Evolutionary conservation across 2,329 filamentous ascomycete genomes (phyloP).

Genomic region (Ascochyta rabiei): DNA sequence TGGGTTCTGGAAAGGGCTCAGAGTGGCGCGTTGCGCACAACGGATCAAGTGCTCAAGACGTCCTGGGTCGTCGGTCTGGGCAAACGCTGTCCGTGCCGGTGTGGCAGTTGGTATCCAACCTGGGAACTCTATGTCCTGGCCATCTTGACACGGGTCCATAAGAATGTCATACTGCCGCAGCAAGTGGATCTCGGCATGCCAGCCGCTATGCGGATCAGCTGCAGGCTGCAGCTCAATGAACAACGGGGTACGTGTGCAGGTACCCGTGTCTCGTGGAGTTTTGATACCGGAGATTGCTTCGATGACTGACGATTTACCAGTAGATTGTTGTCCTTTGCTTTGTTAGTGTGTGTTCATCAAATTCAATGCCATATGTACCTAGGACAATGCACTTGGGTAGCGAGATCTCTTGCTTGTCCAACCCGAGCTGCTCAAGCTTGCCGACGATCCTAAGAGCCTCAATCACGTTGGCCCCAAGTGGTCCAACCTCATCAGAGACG

Average conservation of each 20-base stretch:
- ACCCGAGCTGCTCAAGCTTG: constrained; percentile 70
- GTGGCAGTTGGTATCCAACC: constrained; percentile 64
- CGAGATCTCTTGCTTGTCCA: constrained; percentile 69
- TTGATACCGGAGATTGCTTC: constrained; percentile 65
- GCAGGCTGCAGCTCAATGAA: constrained; percentile 73
- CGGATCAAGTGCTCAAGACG: constrained; percentile 71
- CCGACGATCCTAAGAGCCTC: constrained; percentile 69
- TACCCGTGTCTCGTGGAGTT: constrained; percentile 71
- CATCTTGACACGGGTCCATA: constrained; percentile 40
- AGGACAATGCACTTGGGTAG: constrained; percentile 82
- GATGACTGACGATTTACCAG: constrained; percentile 74
- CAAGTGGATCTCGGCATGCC: constrained; percentile 72
- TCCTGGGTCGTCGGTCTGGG: constrained; percentile 63
- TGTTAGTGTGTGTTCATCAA: background rate
- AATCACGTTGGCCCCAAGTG: constrained; percentile 67
- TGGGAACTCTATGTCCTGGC: constrained; percentile 58
- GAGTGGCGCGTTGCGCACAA: constrained; percentile 77
- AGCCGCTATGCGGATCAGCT: constrained; percentile 52
- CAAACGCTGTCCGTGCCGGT: constrained; percentile 62
- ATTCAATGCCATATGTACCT: constrained; percentile 51
- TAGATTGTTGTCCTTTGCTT: constrained; percentile 69
- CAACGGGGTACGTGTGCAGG: constrained; percentile 81
- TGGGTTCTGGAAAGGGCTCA: constrained; percentile 68
- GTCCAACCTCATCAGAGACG: constrained; percentile 14
- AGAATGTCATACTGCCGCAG: constrained; percentile 68